Conservation (phyloP, 768 basidiomycete species). For the Psilocybe azurescens region DNA sequence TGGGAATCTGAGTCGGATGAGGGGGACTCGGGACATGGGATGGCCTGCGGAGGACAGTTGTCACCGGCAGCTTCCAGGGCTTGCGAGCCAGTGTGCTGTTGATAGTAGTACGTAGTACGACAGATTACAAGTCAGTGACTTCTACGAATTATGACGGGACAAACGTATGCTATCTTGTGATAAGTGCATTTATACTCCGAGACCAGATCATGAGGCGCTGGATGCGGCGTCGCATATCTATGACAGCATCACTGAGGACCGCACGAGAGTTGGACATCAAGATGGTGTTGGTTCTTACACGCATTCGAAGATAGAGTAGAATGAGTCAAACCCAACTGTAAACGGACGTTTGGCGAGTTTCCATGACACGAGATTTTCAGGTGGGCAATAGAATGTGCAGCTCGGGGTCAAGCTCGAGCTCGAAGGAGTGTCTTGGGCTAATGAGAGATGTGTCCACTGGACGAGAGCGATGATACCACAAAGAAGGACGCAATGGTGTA, state of each 20-base stretch:
- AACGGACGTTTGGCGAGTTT: neutral
- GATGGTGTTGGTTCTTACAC: neutral
- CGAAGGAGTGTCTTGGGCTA: too few relatives aligned
- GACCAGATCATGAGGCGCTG: neutral
- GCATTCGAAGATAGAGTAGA: constrained; percentile 9
- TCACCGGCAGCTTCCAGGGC: constrained; percentile 1
- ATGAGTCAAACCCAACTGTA: neutral
- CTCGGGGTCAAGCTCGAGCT: neutral
- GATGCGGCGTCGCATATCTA: neutral
- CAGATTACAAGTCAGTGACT: too few relatives aligned
- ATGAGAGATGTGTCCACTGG: neutral
- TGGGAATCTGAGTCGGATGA: neutral
- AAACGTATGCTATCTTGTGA: constrained; percentile 13
- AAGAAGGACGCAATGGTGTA: neutral
- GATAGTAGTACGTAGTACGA: too few relatives aligned
- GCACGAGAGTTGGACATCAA: neutral
- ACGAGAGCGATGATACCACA: neutral
- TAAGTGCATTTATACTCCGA: constrained; percentile 18
- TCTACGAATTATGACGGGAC: too few relatives aligned
- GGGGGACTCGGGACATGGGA: constrained; percentile 11
- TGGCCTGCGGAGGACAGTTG: constrained; percentile 13
- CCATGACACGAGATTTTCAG: neutral
- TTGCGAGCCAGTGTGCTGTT: constrained; percentile 13
- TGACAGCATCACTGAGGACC: neutral
- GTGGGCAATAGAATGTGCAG: constrained; percentile 4